Conservation (phyloP, 495 filamentous ascomycete genomes). For the Podospora comata region DNA sequence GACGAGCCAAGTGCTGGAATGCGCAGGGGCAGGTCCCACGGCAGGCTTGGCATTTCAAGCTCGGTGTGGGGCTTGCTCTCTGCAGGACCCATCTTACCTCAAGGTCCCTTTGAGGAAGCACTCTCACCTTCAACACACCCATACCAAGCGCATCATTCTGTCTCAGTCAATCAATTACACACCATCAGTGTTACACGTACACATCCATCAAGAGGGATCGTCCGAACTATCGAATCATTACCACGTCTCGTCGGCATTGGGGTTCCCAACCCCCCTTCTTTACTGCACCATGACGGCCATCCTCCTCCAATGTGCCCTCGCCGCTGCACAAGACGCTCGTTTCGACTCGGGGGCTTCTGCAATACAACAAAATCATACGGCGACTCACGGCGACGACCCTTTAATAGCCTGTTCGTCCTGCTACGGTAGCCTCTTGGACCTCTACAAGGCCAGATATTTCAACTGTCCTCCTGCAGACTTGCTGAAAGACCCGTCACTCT, state of each 20-base stretch:
- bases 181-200: not conserved
- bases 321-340: constrained; percentile 19
- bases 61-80: not conserved
- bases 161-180: not conserved
- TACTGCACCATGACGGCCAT: constrained; percentile 21
- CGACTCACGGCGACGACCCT: constrained; percentile 23
- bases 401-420: constrained; percentile 40
- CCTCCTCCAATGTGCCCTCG: constrained; percentile 27
- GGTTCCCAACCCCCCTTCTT: not conserved
- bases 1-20: not conserved
- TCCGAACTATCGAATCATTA: not conserved
- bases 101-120: not conserved
- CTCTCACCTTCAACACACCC: not conserved
- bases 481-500: constrained; percentile 15
- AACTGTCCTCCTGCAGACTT: constrained; percentile 1
- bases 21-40: not conserved
- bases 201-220: not conserved
- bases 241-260: not conserved
- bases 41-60: not conserved
- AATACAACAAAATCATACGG: constrained; percentile 25
- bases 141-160: not conserved
- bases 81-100: not conserved
- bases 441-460: constrained; percentile 27
- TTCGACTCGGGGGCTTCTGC: constrained; percentile 18
- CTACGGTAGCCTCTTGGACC: constrained; percentile 38